Evolutionary conservation across 768 basidiomycete species (phyloP).

Genomic region (Myochromella boudieri): DNA sequence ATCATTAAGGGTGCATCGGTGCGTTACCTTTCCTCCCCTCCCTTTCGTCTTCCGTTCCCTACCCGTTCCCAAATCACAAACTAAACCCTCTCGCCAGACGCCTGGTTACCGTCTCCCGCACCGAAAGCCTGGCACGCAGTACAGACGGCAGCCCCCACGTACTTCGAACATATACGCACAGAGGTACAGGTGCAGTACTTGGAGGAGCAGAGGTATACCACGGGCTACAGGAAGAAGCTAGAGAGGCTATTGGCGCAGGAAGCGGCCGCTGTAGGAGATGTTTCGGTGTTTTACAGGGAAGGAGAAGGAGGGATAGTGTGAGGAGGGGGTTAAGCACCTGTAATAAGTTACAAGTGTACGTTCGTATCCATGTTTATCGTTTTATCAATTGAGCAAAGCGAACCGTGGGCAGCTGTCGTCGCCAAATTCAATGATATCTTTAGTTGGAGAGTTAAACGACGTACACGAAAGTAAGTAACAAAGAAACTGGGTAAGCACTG

Average conservation of each 20-base stretch:
- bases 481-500: too few relatives aligned
- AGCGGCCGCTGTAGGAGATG: constrained; percentile 47
- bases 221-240: constrained; percentile 43
- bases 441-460: too few relatives aligned
- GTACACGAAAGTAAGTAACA: too few relatives aligned
- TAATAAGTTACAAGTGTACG: too few relatives aligned
- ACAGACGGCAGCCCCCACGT: constrained; percentile 40
- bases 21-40: not conserved
- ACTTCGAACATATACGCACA: constrained; percentile 50
- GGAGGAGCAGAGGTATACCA: constrained; percentile 51
- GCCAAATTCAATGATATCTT: too few relatives aligned
- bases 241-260: constrained; percentile 39
- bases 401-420: too few relatives aligned
- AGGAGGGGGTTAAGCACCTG: constrained; percentile 2
- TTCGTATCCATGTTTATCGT: too few relatives aligned
- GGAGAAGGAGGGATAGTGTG: constrained; percentile 9
- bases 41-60: not conserved
- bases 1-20: constrained; percentile 28
- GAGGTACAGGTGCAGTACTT: constrained; percentile 51
- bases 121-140: too few relatives aligned
- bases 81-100: too few relatives aligned
- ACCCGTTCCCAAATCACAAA: too few relatives aligned
- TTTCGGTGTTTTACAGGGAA: constrained; percentile 28
- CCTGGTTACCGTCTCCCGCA: too few relatives aligned
- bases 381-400: too few relatives aligned